Percentiles rank a stretch among this genome's conserved stretches.
Evolutionary conservation across 2,329 filamentous ascomycete species (phyloP).

Genomic region (Huntiella savannae): DNA sequence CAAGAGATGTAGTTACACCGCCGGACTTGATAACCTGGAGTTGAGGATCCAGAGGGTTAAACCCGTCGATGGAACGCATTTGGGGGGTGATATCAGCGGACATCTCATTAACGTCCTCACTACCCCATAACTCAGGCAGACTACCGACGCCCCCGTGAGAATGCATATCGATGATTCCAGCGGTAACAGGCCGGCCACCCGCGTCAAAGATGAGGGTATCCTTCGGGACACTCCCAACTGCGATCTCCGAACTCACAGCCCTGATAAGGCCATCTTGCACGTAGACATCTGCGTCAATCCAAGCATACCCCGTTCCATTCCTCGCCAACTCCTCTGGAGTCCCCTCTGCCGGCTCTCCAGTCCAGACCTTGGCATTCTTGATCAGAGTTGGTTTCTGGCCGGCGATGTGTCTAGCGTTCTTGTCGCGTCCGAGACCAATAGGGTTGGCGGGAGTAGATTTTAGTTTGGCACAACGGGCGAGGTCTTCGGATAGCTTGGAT

Average conservation of each 20-base stretch:
- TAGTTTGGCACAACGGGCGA: conserved; percentile 36
- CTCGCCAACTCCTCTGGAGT: conserved; percentile 28
- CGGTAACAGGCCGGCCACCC: conserved; percentile 40
- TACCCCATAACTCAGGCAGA: conserved; percentile 35
- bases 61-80: conserved; percentile 44
- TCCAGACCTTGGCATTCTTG: conserved; percentile 47
- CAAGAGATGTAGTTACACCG: conserved; percentile 49
- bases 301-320: conserved; percentile 39
- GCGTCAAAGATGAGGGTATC: conserved; percentile 30
- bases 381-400: conserved; percentile 42
- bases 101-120: conserved; percentile 43
- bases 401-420: conserved; percentile 40
- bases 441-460: conserved; percentile 35
- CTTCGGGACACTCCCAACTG: conserved; percentile 7
- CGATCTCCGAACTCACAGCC: conserved; percentile 28
- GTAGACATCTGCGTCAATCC: conserved; percentile 41
- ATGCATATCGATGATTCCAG: conserved; percentile 55
- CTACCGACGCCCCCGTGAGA: conserved; percentile 42
- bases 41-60: conserved; percentile 44
- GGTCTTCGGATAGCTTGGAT: conserved; percentile 32
- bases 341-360: conserved; percentile 37
- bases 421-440: conserved; percentile 33
- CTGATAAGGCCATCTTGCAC: conserved; percentile 42
- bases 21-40: conserved; percentile 53
- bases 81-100: conserved; percentile 47